Base-by-base conservation (phyloP, 2,329 filamentous ascomycete genomes). In the Fusarium temperatum region DNA sequence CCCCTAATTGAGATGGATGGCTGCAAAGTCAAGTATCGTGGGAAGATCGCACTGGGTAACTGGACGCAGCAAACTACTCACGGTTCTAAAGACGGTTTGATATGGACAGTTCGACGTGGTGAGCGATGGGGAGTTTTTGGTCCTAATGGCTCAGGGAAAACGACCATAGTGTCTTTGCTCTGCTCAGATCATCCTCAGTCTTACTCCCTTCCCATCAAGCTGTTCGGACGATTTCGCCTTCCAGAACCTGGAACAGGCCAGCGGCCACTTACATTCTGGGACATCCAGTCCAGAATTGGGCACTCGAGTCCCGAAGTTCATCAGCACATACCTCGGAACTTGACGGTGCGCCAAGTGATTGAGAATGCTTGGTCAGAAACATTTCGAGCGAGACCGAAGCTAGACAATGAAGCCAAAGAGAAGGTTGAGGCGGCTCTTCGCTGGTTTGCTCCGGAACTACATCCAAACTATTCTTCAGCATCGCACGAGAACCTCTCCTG, bases 131-230 rank as follows among this genome's bases (percentile, higher is more conserved):
- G 94, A 7, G 89, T 98, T 24, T 96, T 99, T 79, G 96, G 96
- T 0, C 93, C 95, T 38, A 98, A 99, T 77, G 96, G 93, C 18
- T 98, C 94, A 2, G 96, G 96, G 24, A 99, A 99, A 85, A 99
- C 96, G 1, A 99, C 96, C 0, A 88, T 99, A 44, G 89, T 98
- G 35, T 96, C 95, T 10, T 87, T 99, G 11, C 93, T 99, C 67
- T 97, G 94, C 68, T 98, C 96, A 2, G 96, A 99, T 79, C 96
- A 99, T 78, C 96, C 96, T 0, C 96, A 98, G 82, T 91, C 95
- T 0, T 99, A 98, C 81, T 94, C 94, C 1, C 89, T 95, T 30
- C 95, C 96, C 1, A 92, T 99, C 69, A 92, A 90, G 75, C 87
- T 98, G 20, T 98, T 99, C 80, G 94, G 95, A 2, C 90, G 91